Base-by-base conservation (phyloP, 305 asterid species). In the Withania somnifera region DNA sequence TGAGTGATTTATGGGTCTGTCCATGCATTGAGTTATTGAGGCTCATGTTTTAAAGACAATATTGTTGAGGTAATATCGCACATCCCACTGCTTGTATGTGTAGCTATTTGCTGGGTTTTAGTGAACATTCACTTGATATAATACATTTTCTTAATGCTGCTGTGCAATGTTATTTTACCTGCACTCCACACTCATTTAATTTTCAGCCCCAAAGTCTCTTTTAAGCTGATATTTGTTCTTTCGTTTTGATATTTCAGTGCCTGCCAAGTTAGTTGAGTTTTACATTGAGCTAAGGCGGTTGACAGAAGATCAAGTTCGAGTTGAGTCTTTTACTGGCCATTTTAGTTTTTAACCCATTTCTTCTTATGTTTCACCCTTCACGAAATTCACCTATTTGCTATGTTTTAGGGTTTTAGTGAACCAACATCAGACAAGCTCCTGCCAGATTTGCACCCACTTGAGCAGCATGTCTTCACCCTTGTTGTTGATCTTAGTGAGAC, bases 401-500 rank as follows among this genome's bases (percentile, higher is more conserved):
- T 77, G 50, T 80, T 58, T n/a, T 86, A 94, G 99, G 98, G 92
- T 78, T 95, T 86, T 68, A 88, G 94, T 42, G 99, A 95, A 85
- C 99, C 98, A 77, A 89, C 90, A 53, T 94, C 98, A 47, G 98
- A 95, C 57, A 90, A 93, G 91, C 99, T 95, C 61, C 96, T 94
- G 64, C 97, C 98, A 19, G 99, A 95, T 88, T 86, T 95, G 87
- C 90, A 90, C 79, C 97, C 97, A 52, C 34, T 83, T 89, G 99
- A 94, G 90, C 93, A 90, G 78, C 93, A 91, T 87, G 97, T 91
- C 76, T 91, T 91, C 64, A 95, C 99, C 63, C 88, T 95, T 83
- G 99, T 95, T 81, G 94, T 95, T 20, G 98, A 95, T 88, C 88
- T 95, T 60, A 89, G 93, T 52, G 97, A 95, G 85, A 95, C 99